Evolutionary conservation across 257 asterid species (phyloP).

Genomic region (Mitragyna speciosa): DNA sequence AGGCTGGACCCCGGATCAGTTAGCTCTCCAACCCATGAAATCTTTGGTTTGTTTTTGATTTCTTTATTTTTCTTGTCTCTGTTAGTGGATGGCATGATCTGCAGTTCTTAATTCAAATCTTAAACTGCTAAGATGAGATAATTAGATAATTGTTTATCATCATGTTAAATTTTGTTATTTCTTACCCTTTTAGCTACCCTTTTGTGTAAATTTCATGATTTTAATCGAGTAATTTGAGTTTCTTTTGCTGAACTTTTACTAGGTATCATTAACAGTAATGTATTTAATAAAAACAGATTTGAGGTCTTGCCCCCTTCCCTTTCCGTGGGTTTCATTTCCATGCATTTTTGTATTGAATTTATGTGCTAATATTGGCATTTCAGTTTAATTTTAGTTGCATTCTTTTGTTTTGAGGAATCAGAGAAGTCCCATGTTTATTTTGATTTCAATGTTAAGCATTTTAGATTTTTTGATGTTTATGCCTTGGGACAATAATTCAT

Average conservation of each 20-base stretch:
- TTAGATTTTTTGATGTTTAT: background rate
- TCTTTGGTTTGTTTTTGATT: background rate
- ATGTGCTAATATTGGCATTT: background rate
- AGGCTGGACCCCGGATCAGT: background rate
- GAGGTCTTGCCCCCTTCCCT: background rate
- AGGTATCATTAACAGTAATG: background rate
- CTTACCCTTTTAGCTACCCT: background rate
- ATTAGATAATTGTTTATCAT: background rate
- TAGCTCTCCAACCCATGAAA: background rate
- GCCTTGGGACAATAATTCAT: no score
- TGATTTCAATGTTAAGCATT: background rate
- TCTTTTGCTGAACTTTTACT: background rate
- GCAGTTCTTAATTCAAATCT: background rate
- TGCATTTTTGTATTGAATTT: background rate
- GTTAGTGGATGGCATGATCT: background rate
- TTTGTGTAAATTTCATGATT: background rate
- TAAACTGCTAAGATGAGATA: background rate
- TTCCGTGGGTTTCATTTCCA: background rate
- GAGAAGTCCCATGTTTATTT: background rate
- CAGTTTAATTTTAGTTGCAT: background rate
- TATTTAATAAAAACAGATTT: no score
- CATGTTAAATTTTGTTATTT: background rate
- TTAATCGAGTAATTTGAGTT: background rate
- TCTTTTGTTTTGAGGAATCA: background rate
- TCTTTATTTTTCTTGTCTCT: background rate